Evolutionary conservation across 331 rosid species (phyloP), one percentile per base, ranked within the genome.

Genomic region (Pyracantha coccinea): DNA sequence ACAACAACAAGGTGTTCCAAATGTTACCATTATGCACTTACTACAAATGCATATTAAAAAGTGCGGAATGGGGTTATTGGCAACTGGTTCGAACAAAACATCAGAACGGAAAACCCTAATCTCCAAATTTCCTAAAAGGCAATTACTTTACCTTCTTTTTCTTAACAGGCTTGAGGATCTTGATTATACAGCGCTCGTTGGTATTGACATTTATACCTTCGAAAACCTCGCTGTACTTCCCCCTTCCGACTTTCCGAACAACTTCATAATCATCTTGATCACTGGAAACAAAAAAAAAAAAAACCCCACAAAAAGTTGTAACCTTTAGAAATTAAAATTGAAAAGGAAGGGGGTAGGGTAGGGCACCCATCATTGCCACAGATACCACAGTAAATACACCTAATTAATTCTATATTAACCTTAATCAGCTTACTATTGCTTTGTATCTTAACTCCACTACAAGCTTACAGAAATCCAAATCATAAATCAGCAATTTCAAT

Each of bases 181-280:
- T 92, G 89, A 92, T 92, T 70, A 90, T 69, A 80, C 97, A 92
- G 69, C 94, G 89, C 86, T 92, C 97, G 31, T 84, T 90, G 88
- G 83, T 87, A 54, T 88, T 90, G 74, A 92, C 92, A 80, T 90
- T 87, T 57, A 90, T 90, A 74, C 97, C 97, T 74, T 92, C 97
- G n/a, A 92, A 90, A 27, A 92, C 97, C 80, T 92, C 97, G 59
- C 97, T 92, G 82, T 92, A 92, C 68, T 92, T 92, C 77, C 96
- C 97, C 81, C 97, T 88, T 78, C 97, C 97, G 17, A 92, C 94
- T 75, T 92, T 92, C 58, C 97, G 83, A 63, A 92, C 97, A 68
- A 92, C 96, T 89, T 92, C 97, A 21, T 90, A 92, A 77, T 90
- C 97, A 79, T 92, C 97, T 77, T 90, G 97, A 77, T 92, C 94